Conservation (phyloP, 2,329 filamentous ascomycete genomes). For the Elsinoe arachidis region DNA sequence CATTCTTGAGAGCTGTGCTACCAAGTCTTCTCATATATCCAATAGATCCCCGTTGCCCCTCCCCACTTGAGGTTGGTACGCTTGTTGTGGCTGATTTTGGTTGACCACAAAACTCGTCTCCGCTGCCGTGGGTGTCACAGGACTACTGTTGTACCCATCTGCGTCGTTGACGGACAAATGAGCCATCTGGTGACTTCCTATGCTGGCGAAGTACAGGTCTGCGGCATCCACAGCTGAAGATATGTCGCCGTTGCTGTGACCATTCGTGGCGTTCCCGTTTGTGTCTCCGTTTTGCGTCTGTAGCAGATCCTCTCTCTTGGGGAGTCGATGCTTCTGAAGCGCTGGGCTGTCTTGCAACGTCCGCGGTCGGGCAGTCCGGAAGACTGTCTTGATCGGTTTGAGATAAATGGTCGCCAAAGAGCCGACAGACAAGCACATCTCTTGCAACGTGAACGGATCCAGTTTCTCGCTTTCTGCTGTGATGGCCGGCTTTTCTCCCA, state of each 20-base stretch:
- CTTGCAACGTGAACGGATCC: slow-evolving; percentile 82
- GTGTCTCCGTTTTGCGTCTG: slow-evolving; percentile 22
- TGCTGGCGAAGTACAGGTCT: slow-evolving; percentile 77
- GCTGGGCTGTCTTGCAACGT: slow-evolving; percentile 76
- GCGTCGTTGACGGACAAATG: slow-evolving; percentile 58
- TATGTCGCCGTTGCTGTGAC: slow-evolving; percentile 40
- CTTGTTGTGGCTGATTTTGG: slow-evolving; percentile 69
- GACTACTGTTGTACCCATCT: slow-evolving; percentile 30
- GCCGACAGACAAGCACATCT: slow-evolving; percentile 94
- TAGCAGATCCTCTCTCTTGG: slow-evolving; percentile 44
- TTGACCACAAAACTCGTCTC: slow-evolving; percentile 60
- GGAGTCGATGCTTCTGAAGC: slow-evolving; percentile 63
- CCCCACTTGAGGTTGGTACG: slow-evolving; percentile 61
- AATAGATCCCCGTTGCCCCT: slow-evolving; percentile 30
- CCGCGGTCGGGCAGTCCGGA: slow-evolving; percentile 75
- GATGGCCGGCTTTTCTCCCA: slow-evolving; percentile 95
- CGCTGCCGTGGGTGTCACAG: slow-evolving; percentile 26
- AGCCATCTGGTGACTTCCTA: slow-evolving; percentile 66
- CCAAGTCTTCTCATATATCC: slow-evolving; percentile 22
- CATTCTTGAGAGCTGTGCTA: not conserved
- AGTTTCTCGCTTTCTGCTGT: slow-evolving; percentile 93
- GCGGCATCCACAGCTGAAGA: slow-evolving; percentile 71
- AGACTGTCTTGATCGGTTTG: slow-evolving; percentile 95
- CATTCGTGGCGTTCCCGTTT: slow-evolving; percentile 18
- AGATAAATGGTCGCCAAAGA: slow-evolving; percentile 95